Conservation (phyloP, 768 basidiomycete species). For the Phylloporus scabripes region DNA sequence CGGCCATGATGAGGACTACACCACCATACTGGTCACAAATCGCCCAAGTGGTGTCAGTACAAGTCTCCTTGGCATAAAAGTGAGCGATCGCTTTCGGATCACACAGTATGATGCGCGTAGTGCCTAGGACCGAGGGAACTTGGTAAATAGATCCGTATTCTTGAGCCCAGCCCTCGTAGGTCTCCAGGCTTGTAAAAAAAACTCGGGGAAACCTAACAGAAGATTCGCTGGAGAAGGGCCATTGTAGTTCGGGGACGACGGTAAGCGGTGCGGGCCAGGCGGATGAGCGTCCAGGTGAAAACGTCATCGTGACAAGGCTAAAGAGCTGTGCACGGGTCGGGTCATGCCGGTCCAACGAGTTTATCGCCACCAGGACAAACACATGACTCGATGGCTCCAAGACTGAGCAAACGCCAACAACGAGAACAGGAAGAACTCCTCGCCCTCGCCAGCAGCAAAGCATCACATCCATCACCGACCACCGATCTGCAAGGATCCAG, state of each 20-base stretch:
- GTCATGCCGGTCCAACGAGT: background rate
- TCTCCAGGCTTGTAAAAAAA: conserved; percentile 26
- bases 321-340: background rate
- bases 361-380: background rate
- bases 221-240: conserved; percentile 41
- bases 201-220: conserved; percentile 36
- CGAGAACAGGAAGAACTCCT: conserved; percentile 78
- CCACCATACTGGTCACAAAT: conserved; percentile 29
- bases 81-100: conserved; percentile 50
- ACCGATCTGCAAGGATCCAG: conserved; percentile 23
- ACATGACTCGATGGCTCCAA: conserved; percentile 50
- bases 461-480: background rate
- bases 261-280: conserved; percentile 4
- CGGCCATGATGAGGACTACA: conserved; percentile 6
- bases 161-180: conserved; percentile 45
- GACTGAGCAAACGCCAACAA: conserved; percentile 82
- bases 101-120: conserved; percentile 34
- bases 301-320: no score
- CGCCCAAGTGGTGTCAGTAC: conserved; percentile 19
- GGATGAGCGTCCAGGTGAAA: conserved; percentile 15
- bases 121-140: conserved; percentile 38
- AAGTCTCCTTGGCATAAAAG: conserved; percentile 47
- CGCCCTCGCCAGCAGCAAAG: conserved; percentile 37
- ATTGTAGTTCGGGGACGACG: conserved; percentile 26
- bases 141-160: conserved; percentile 44